Evolutionary conservation across 345 rosid genomes (phyloP), one percentile per base, ranked within the genome.

Genomic region (Schrenkiella parvula): DNA sequence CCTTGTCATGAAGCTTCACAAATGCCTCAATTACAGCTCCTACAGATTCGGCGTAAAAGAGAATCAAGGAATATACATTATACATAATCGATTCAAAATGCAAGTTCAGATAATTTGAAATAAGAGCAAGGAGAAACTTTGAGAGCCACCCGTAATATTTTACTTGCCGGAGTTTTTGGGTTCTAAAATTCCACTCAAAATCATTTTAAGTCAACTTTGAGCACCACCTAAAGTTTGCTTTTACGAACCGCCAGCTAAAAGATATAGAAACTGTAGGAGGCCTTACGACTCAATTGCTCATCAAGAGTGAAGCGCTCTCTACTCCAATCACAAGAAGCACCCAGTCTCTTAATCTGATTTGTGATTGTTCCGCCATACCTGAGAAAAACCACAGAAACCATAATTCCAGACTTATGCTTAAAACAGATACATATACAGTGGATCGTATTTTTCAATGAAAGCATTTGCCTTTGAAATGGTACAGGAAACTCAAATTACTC

Each of bases 301-400:
- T 93, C 98, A 71, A 93, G 98, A 55, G 98, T 93, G 77, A 93
- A 93, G 64, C 61, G 88, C 76, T 91, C 97, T 82, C 95, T 86
- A 56, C 88, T 82, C 98, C 98, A 93, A 74, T 93, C 98, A 81
- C 98, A 93, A 59, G 98, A 93, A 68, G 98, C 98, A 58, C 98
- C 97, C 46, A 93, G 96, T 80, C 97, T 86, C 82, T 91, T 93
- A 51, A 93, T 93, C 81, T 93, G 98, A 80, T 87, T 85, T 59
- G 93, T 84, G 72, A 93, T 93, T 57, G 95, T 86, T 80, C 97
- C 95, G 46, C 98, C 98, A 68, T 91, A 91, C 79, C 98, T 93
- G 81, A 77, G 59, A 79, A n/a, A 46, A 70, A 32, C 50, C 41
- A 69, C 74, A 37, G 37, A 75, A 31, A 75, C 31, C 68, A 41